These are phyloP conservation scores for Coffea eugenioides DNA, from an alignment of 257 asterid species.

Conservation along the genomic window DNA sequence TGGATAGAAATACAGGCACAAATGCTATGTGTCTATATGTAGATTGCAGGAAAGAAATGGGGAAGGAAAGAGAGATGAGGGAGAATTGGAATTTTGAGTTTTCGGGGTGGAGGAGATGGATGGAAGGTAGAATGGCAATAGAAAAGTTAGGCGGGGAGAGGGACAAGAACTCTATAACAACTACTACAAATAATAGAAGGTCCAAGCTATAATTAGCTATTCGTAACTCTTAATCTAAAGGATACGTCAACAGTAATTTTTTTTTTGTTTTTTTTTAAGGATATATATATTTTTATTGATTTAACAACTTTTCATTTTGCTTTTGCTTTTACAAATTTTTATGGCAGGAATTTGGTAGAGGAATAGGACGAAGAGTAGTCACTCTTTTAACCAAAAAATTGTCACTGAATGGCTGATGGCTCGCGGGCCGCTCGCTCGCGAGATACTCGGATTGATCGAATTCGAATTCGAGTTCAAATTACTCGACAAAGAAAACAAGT, in stretches of 20 bases:
- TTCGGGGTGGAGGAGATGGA: too few relatives aligned
- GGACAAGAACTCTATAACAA: conserved; percentile 37
- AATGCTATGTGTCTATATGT: neutral
- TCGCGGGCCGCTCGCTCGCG: too few relatives aligned
- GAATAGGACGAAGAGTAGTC: neutral
- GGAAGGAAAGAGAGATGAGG: neutral
- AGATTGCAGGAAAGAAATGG: neutral
- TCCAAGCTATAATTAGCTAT: conserved; percentile 8
- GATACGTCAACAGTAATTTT: neutral
- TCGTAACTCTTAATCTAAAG: conserved; percentile 5
- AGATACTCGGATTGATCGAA: too few relatives aligned
- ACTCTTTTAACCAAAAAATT: too few relatives aligned
- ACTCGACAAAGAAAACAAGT: too few relatives aligned
- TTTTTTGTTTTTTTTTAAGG: neutral
- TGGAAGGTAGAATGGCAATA: conserved; percentile 25
- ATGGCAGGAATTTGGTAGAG: neutral
- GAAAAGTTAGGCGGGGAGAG: conserved; percentile 16
- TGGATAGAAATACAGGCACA: neutral
- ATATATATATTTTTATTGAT: too few relatives aligned
- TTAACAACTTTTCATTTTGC: too few relatives aligned
- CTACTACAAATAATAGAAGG: conserved; percentile 5
- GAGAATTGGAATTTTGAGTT: too few relatives aligned
- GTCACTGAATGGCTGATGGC: too few relatives aligned
- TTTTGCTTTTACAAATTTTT: too few relatives aligned
- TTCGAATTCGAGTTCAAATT: too few relatives aligned